These are phyloP conservation scores for Penicillium psychrosexuale DNA, from an alignment of 2,329 filamentous ascomycete genomes.

Conservation along the genomic window DNA sequence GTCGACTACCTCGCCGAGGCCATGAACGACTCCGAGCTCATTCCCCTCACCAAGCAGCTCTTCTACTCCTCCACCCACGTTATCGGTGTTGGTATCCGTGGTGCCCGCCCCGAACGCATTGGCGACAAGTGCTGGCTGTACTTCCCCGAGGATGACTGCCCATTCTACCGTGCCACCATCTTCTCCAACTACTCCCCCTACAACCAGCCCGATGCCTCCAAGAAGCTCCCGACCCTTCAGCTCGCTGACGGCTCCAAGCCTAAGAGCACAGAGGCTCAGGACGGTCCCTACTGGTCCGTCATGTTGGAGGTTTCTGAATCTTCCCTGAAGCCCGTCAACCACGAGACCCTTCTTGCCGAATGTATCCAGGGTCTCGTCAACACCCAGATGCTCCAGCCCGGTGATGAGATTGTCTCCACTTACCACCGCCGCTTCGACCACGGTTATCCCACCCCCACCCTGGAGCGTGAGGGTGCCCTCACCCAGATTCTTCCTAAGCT, in stretches of 20 bases:
- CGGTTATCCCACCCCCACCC: conserved; percentile 91
- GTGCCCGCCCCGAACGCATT: conserved; percentile 86
- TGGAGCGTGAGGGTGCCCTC: conserved; percentile 93
- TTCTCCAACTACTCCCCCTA: conserved; percentile 99
- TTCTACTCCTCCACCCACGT: conserved; percentile 98
- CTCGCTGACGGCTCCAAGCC: conserved; percentile 83
- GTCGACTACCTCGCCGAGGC: conserved; percentile 83
- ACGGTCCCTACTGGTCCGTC: conserved; percentile 98
- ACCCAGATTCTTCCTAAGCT: conserved; percentile 91
- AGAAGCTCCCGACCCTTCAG: conserved; percentile 80
- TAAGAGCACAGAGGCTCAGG: conserved; percentile 66
- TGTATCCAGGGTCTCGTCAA: conserved; percentile 96
- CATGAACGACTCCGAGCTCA: conserved; percentile 83
- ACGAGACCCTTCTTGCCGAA: conserved; percentile 78
- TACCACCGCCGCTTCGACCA: conserved; percentile 98
- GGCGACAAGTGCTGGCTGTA: conserved; percentile 99
- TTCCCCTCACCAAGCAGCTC: conserved; percentile 79
- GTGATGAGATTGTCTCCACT: conserved; percentile 93
- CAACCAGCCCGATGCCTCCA: conserved; percentile 84
- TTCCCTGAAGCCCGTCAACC: conserved; percentile 87
- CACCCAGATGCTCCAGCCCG: conserved; percentile 89
- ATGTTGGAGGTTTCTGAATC: conserved; percentile 99
- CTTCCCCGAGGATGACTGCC: conserved; percentile 98
- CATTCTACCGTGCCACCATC: conserved; percentile 98
- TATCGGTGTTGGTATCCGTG: conserved; percentile 91